Base-by-base conservation (phyloP, 2,329 filamentous ascomycete species). In the Chalaropsis ovoidea region DNA sequence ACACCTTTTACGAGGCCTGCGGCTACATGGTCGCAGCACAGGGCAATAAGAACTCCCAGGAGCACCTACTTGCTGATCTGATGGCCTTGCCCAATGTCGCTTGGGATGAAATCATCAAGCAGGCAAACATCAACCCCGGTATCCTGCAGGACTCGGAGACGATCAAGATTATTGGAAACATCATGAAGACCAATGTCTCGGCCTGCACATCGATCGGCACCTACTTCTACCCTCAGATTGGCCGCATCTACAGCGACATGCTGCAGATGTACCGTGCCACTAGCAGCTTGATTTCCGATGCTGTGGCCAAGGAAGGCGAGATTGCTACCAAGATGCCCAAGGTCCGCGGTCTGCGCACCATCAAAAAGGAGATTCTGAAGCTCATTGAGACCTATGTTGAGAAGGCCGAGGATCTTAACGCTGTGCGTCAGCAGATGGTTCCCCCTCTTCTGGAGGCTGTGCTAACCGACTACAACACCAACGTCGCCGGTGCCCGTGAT, bases 111-210 rank as follows among this genome's bases (percentile, higher is more conserved):
- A 96, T 99, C 72, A 99, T 99, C 73, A 84, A 85, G 70, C 84
- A 88, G 73, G 94, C 94, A 27, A 94, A 90, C 65, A 82, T 87
- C 68, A 87, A 96, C 73, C 90, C 94, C 0, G 82, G 86, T 24
- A 91, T 94, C 70, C 81, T 99, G 13, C 90, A 97, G 75, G 91
- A 97, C 72, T 81, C 86, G 11, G 92, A 99, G 71, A 95, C 92
- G 0, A 97, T 99, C 79, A 99, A 99, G 80, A 87, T 99, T 70
- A 92, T 99, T 69, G 94, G 94, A 70, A 99, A 99, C 77, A 96
- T 99, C 74, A 99, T 99, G 94, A 99, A 99, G 83, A 99, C 94
- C 0, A 99, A 99, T 72, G 94, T 99, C 3, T 93, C 95, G n/a
- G 94, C 94, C 43, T 99, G 94, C 76, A 90, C 89, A 43, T 97